These are phyloP conservation scores for Eucalyptus cladocalyx DNA, from an alignment of 345 rosid species.

Conservation along the genomic window DNA sequence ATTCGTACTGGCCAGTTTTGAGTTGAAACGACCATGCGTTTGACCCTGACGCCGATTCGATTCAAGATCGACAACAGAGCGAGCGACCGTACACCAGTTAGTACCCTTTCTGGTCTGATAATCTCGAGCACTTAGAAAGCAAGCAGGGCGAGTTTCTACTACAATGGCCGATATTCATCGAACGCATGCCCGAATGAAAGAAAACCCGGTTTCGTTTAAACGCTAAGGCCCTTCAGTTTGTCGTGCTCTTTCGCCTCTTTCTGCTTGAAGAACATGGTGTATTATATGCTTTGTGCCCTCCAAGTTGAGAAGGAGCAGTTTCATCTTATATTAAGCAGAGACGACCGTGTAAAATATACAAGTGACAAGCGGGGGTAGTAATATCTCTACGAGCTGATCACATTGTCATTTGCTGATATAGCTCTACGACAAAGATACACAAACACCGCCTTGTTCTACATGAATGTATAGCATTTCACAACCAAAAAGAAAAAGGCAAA, in stretches of 20 bases:
- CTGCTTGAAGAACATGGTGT: not conserved
- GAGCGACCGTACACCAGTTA: not conserved
- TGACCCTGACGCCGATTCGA: not conserved
- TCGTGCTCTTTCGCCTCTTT: not conserved
- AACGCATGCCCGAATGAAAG: not conserved
- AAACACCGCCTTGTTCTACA: not conserved
- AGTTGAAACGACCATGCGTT: not conserved
- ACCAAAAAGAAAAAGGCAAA: not conserved
- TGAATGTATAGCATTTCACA: not conserved
- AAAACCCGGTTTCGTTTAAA: not conserved
- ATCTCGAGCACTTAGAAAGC: not conserved
- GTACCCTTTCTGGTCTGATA: not conserved
- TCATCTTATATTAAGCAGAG: not conserved
- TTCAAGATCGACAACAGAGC: not conserved
- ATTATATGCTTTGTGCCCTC: not conserved
- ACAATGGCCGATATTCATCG: not conserved
- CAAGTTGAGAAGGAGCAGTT: not conserved
- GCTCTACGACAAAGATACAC: not conserved
- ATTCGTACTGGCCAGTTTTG: not conserved
- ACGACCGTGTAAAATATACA: not conserved
- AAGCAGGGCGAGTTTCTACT: not conserved
- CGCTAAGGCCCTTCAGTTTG: not conserved
- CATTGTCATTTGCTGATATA: not conserved
- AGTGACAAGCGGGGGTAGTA: not conserved
- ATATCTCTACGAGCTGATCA: not conserved